phyloP scores from a whole-genome alignment of 2,329 filamentous ascomycete genomes.

The Davidsoniella australis region DNA sequence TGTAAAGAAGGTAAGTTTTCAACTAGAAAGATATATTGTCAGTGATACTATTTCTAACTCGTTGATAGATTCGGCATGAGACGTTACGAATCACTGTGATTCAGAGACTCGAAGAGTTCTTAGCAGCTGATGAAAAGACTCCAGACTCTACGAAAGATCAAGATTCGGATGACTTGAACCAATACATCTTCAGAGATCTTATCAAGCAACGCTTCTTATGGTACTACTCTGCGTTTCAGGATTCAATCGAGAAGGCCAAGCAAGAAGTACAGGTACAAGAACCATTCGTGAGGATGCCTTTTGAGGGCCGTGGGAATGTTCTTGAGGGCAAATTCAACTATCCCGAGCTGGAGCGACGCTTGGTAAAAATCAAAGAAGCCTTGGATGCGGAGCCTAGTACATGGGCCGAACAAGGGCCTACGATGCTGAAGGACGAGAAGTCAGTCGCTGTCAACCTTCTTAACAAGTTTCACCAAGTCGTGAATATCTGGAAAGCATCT shows the following conservation, averaged over 20 bases:
- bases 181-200: conserved; percentile 79
- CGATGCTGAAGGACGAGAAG: conserved; percentile 45
- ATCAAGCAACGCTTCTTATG: conserved; percentile 86
- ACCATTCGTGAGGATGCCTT: conserved; percentile 67
- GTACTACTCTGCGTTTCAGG: conserved; percentile 83
- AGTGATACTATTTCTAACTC: conserved; percentile 9
- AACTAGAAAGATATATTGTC: not conserved
- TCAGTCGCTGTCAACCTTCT: conserved; percentile 68
- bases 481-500: conserved; percentile 54
- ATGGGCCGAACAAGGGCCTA: conserved; percentile 56
- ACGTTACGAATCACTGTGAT: conserved; percentile 74
- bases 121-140: conserved; percentile 29
- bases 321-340: conserved; percentile 88
- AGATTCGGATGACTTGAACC: conserved; percentile 38
- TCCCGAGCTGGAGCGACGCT: conserved; percentile 48
- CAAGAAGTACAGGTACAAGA: conserved; percentile 45
- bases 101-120: conserved; percentile 63
- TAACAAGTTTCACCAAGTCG: conserved; percentile 70
- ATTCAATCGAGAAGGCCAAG: conserved; percentile 48
- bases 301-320: conserved; percentile 56
- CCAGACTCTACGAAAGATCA: conserved; percentile 26
- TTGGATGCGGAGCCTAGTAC: conserved; percentile 53
- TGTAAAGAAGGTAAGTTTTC: conserved; percentile 48
- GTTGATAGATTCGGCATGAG: conserved; percentile 67
- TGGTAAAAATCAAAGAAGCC: conserved; percentile 49